Evolutionary conservation across 1,284 basidiomycete species (phyloP).

Genomic region (Cryptococcus depauperatus): DNA sequence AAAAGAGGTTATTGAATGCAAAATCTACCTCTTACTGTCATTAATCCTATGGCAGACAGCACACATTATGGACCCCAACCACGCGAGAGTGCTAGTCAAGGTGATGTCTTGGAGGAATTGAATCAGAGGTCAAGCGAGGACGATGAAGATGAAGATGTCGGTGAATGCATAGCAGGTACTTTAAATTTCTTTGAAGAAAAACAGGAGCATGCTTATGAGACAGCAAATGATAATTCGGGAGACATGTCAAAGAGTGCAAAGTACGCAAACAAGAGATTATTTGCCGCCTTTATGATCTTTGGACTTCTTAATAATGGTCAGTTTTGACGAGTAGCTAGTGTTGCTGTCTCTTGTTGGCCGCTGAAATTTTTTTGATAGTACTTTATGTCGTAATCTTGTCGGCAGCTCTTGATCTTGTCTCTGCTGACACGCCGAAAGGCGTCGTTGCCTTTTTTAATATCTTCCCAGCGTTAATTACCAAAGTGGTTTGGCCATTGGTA

Average conservation of each 20-base stretch:
- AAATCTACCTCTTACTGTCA: too few species aligned
- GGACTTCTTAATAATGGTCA: slow-evolving; percentile 44
- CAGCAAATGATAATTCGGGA: too few species aligned
- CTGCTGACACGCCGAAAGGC: slow-evolving; percentile 75
- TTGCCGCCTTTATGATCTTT: slow-evolving; percentile 39
- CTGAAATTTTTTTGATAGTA: slow-evolving; percentile 48
- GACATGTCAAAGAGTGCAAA: not conserved
- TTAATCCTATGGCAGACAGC: too few species aligned
- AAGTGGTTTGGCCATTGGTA: slow-evolving; percentile 88
- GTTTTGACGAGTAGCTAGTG: not conserved
- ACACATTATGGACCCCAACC: too few species aligned
- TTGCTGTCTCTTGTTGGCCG: not conserved
- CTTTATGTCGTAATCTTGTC: slow-evolving; percentile 94
- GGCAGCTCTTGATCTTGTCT: slow-evolving; percentile 88
- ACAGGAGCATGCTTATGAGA: too few species aligned
- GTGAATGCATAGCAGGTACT: slow-evolving; percentile 26
- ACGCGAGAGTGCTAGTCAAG: too few species aligned
- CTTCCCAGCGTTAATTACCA: slow-evolving; percentile 68
- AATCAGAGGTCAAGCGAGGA: not conserved
- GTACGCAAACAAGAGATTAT: slow-evolving; percentile 25
- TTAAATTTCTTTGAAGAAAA: too few species aligned
- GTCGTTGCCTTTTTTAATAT: slow-evolving; percentile 90
- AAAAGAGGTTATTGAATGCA: too few species aligned
- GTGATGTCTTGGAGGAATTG: too few species aligned
- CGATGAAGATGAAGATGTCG: slow-evolving; percentile 21